These are phyloP conservation scores for Ustilago trichophora DNA, from an alignment of 1,284 basidiomycete species.

Conservation along the genomic window DNA sequence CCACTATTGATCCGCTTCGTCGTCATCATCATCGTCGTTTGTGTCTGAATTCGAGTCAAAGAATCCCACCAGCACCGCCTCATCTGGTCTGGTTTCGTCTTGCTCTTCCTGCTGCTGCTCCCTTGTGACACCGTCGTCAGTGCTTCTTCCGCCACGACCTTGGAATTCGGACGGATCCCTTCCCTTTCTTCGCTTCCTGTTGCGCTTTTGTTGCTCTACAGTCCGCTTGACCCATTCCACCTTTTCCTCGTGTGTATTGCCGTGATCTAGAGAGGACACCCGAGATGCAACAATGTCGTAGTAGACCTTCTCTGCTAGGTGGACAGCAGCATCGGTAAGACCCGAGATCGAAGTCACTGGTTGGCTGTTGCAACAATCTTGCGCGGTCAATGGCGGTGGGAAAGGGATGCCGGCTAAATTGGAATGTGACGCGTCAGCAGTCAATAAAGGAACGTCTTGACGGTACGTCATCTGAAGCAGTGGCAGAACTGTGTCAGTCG, in stretches of 20 bases:
- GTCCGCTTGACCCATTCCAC: slow-evolving; percentile 72
- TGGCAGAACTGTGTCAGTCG: slow-evolving; percentile 1
- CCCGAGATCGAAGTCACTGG: slow-evolving; percentile 27
- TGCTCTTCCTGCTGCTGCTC: not conserved
- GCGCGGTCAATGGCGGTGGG: slow-evolving; percentile 8
- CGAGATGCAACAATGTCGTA: slow-evolving; percentile 66
- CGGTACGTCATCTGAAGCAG: slow-evolving; percentile 34
- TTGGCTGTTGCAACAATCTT: not conserved
- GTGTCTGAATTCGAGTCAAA: slow-evolving; percentile 16
- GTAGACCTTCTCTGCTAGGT: slow-evolving; percentile 27
- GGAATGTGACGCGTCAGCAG: not conserved
- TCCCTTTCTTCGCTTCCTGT: slow-evolving; percentile 33
- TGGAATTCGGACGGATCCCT: slow-evolving; percentile 52
- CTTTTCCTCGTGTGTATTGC: slow-evolving; percentile 15
- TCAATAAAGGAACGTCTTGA: slow-evolving; percentile 1
- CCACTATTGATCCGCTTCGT: slow-evolving; percentile 2
- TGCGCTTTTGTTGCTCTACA: slow-evolving; percentile 73
- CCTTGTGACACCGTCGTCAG: slow-evolving; percentile 30
- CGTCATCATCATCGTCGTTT: slow-evolving; percentile 9
- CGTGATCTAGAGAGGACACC: not conserved
- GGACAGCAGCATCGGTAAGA: slow-evolving; percentile 26
- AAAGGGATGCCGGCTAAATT: slow-evolving; percentile 22
- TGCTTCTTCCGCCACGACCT: slow-evolving; percentile 47
- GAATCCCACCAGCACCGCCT: slow-evolving; percentile 13
- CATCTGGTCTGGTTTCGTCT: slow-evolving; percentile 1